Conservation (phyloP, 140 eudicot genomes). For the Flaveria floridana region DNA sequence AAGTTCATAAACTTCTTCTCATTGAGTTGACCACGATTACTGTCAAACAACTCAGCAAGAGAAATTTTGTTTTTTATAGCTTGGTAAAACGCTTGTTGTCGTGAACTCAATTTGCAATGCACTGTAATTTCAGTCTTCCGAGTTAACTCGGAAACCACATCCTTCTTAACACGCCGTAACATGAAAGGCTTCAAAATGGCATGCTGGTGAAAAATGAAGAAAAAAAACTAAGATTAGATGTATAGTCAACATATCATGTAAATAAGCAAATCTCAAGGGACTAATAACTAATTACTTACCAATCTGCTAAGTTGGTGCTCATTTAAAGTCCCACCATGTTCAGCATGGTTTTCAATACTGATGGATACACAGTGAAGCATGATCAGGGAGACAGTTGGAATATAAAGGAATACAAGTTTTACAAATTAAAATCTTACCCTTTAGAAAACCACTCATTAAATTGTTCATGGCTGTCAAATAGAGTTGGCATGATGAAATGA, state of each 20-base stretch:
- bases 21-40: conserved; percentile 81
- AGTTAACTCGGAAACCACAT: conserved; percentile 84
- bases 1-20: conserved; percentile 79
- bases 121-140: conserved; percentile 75
- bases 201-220: conserved; percentile 53
- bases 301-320: conserved; percentile 97
- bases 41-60: conserved; percentile 89
- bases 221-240: background rate
- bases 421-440: conserved; percentile 65
- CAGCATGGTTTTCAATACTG: conserved; percentile 98
- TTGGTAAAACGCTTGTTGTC: conserved; percentile 96
- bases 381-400: conserved; percentile 19
- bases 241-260: background rate
- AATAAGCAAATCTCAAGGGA: background rate
- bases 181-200: conserved; percentile 97
- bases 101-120: conserved; percentile 93
- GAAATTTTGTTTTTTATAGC: conserved; percentile 98
- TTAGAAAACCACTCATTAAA: conserved; percentile 98
- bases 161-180: conserved; percentile 96
- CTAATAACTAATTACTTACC: conserved; percentile 46
- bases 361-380: conserved; percentile 21
- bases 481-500: conserved; percentile 97
- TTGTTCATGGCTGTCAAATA: conserved; percentile 96
- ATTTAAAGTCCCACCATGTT: conserved; percentile 96
- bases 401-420: background rate